Evolutionary conservation across 345 rosid genomes (phyloP).

Genomic region (Aquilaria sinensis): DNA sequence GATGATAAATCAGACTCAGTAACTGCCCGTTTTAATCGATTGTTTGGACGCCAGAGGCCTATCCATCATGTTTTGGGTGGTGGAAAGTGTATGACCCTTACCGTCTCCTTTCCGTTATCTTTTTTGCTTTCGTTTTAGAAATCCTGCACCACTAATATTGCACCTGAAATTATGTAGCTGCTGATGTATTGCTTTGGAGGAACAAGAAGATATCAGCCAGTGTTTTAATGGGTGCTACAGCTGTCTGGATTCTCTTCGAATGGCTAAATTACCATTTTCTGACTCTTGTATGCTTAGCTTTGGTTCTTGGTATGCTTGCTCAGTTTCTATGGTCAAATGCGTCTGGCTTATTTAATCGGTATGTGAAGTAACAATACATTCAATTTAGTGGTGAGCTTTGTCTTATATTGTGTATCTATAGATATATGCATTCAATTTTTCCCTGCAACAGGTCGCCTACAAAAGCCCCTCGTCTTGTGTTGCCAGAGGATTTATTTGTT

Average conservation of each 20-base stretch:
- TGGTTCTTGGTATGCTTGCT: slow-evolving; percentile 75
- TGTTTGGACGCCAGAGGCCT: slow-evolving; percentile 83
- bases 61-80: slow-evolving; percentile 78
- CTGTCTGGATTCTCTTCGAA: slow-evolving; percentile 83
- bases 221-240: slow-evolving; percentile 60
- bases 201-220: slow-evolving; percentile 91
- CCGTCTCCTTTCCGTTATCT: too few relatives aligned
- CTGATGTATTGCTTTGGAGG: slow-evolving; percentile 98
- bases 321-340: slow-evolving; percentile 86
- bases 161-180: slow-evolving; percentile 49
- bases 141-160: background rate
- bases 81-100: slow-evolving; percentile 59
- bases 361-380: background rate
- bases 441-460: slow-evolving; percentile 50
- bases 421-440: slow-evolving; percentile 1
- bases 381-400: too few relatives aligned
- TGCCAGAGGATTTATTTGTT: slow-evolving; percentile 72
- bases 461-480: slow-evolving; percentile 64
- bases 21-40: slow-evolving; percentile 48
- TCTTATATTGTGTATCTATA: too few relatives aligned
- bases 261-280: slow-evolving; percentile 88
- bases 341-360: slow-evolving; percentile 69
- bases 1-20: slow-evolving; percentile 41
- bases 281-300: slow-evolving; percentile 50
- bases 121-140: background rate